phyloP scores from a whole-genome alignment of 2,329 filamentous ascomycete species.

The Neofusicoccum parvum region DNA sequence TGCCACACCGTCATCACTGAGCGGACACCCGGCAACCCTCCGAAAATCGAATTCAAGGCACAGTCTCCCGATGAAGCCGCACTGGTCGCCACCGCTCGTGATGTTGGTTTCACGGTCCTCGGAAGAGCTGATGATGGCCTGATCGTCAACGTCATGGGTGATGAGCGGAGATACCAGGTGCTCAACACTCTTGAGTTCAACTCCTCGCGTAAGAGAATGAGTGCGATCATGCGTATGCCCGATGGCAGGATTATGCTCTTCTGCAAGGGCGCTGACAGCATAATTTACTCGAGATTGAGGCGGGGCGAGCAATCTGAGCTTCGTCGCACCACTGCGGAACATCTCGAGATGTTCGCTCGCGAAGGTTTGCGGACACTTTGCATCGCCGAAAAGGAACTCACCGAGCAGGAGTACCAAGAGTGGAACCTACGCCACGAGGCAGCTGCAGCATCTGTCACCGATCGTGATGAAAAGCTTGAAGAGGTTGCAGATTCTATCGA shows the following conservation, averaged over 20 bases:
- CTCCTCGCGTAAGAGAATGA: conserved; percentile 96
- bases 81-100: conserved; percentile 88
- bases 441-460: conserved; percentile 78
- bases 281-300: conserved; percentile 91
- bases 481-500: conserved; percentile 88
- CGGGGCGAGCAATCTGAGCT: conserved; percentile 84
- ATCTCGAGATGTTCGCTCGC: conserved; percentile 94
- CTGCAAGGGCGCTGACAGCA: conserved; percentile 96
- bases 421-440: conserved; percentile 89
- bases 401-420: conserved; percentile 77
- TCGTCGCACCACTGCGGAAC: conserved; percentile 80
- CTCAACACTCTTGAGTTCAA: conserved; percentile 98
- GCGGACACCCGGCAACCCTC: conserved; percentile 82
- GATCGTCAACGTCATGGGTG: conserved; percentile 81
- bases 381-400: conserved; percentile 80
- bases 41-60: conserved; percentile 91
- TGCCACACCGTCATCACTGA: conserved; percentile 97
- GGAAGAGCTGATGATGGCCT: conserved; percentile 79
- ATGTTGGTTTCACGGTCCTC: conserved; percentile 92
- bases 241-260: conserved; percentile 86
- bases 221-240: conserved; percentile 92
- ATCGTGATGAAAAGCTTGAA: conserved; percentile 92
- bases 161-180: conserved; percentile 81
- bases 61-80: conserved; percentile 97
- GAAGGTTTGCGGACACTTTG: conserved; percentile 95